Evolutionary conservation across 139 green algal species (phyloP).

Genomic region (Eudorina sp.): DNA sequence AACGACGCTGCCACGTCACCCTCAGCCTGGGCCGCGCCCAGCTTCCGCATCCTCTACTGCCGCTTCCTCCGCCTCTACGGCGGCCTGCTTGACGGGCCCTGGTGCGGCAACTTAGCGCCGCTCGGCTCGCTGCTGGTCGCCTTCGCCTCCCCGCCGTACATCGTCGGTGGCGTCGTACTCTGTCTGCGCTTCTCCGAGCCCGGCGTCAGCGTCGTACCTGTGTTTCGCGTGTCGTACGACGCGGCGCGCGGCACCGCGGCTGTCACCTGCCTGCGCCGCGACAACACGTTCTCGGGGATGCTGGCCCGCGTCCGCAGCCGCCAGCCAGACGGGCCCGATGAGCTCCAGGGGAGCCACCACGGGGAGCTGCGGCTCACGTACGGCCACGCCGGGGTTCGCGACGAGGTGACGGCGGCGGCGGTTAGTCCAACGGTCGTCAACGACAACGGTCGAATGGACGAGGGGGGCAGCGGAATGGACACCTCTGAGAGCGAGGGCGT

Average conservation of each 20-base stretch:
- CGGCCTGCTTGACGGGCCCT: background rate
- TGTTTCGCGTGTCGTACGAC: conserved; percentile 2
- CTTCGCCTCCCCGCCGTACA: background rate
- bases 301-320: background rate
- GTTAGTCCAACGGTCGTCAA: too few species aligned
- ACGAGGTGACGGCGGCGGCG: too few species aligned
- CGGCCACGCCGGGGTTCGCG: too few species aligned
- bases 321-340: background rate
- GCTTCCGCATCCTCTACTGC: background rate
- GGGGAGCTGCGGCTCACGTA: too few species aligned
- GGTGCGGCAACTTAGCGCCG: background rate
- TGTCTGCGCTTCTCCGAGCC: background rate
- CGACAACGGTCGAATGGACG: too few species aligned
- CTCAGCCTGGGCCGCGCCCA: background rate
- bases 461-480: too few species aligned
- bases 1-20: background rate
- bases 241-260: background rate
- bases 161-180: background rate
- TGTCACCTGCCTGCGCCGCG: background rate
- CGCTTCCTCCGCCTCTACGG: background rate
- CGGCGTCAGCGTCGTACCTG: background rate
- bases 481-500: too few species aligned
- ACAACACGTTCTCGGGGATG: background rate
- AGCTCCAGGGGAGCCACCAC: too few species aligned
- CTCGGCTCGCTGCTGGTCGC: conserved; percentile 18